Evolutionary conservation across 2,329 filamentous ascomycete species (phyloP).

Genomic region (Ceratocystis papillata): DNA sequence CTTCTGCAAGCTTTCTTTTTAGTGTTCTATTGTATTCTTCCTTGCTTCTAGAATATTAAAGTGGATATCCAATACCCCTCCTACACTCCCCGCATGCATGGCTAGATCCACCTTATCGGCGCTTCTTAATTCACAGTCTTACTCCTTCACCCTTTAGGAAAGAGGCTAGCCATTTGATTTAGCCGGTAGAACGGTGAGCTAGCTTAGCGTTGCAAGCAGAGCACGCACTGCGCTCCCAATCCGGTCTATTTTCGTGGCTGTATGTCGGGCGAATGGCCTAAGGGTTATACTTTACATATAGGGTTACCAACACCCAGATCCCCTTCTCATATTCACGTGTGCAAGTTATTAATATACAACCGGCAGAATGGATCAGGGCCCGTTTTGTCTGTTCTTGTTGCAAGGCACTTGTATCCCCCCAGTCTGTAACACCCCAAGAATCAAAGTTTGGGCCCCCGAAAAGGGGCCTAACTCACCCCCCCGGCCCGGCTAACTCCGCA

Average conservation of each 20-base stretch:
- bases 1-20: background rate
- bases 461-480: background rate
- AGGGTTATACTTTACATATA: background rate
- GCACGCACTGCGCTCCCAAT: too few relatives aligned
- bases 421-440: slow-evolving; percentile 2
- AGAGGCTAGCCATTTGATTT: background rate
- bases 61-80: background rate
- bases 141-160: background rate
- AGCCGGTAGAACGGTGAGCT: background rate
- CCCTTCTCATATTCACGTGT: background rate
- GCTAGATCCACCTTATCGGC: background rate
- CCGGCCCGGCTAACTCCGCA: background rate
- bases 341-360: background rate
- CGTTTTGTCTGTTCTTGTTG: too few relatives aligned
- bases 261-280: background rate
- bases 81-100: background rate
- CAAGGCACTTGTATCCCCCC: background rate
- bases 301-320: too few relatives aligned
- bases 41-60: slow-evolving; percentile 6
- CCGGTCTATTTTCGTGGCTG: background rate
- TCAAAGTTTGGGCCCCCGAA: background rate
- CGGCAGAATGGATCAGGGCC: too few relatives aligned
- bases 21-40: background rate
- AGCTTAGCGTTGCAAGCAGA: too few relatives aligned
- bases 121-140: background rate